Conservation (phyloP, 2,329 filamentous ascomycete species). For the Neospermospora avenae region DNA sequence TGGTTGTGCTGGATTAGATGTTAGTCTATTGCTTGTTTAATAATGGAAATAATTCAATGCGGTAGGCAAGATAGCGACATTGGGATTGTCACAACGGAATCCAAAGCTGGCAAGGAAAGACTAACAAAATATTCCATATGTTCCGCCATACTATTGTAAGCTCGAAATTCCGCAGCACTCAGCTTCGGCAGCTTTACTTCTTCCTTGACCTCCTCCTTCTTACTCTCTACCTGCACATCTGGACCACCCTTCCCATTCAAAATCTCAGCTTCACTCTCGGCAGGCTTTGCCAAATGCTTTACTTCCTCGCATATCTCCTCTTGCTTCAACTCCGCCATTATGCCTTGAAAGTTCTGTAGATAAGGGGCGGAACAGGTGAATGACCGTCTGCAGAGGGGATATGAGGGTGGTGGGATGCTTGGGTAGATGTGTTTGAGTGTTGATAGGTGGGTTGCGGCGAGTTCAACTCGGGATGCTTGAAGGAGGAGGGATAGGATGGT, state of each 20-base stretch:
- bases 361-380: slow-evolving; percentile 18
- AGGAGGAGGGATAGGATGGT: not conserved
- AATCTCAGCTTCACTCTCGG: slow-evolving; percentile 43
- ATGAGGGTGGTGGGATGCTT: slow-evolving; percentile 11
- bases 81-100: not conserved
- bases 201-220: slow-evolving; percentile 15
- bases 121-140: slow-evolving; percentile 61
- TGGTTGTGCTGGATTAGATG: slow-evolving; percentile 58
- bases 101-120: slow-evolving; percentile 4
- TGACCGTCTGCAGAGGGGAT: slow-evolving; percentile 19
- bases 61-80: not conserved
- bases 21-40: not conserved
- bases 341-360: slow-evolving; percentile 13
- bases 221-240: slow-evolving; percentile 34
- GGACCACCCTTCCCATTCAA: slow-evolving; percentile 40
- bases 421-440: not conserved
- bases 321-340: slow-evolving; percentile 20
- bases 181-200: slow-evolving; percentile 47
- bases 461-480: not conserved
- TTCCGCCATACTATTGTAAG: slow-evolving; percentile 62
- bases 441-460: not conserved
- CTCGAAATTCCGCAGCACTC: slow-evolving; percentile 52
- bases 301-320: slow-evolving; percentile 7
- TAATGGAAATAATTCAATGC: not conserved
- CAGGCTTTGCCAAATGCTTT: slow-evolving; percentile 51